Evolutionary conservation across 2,329 filamentous ascomycete genomes (phyloP), one percentile per base, ranked within the genome.

Genomic region (Pestalotiopsis fici): DNA sequence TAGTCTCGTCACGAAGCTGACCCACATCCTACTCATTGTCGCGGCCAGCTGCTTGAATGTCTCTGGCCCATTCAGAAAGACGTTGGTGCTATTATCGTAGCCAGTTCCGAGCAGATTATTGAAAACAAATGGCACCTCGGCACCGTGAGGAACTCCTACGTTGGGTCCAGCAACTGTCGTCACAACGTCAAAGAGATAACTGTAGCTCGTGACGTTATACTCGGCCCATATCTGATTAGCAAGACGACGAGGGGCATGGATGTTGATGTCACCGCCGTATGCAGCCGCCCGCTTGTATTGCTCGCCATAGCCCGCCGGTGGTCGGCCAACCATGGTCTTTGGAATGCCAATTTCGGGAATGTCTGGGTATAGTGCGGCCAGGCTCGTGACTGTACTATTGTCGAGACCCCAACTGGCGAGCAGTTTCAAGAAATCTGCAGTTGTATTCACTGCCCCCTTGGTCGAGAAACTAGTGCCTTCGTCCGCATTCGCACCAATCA

Each of bases 101-200:
- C 86, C 85, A 3, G 77, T 67, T 0, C 85, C 86, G 4, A 79
- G 68, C 4, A 81, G 74, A 69, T 89, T 88, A 69, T 86, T 74
- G 64, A 89, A 85, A 5, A 88, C 85, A 69, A 87, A 87, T 1
- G 81, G 78, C 0, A 87, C 83, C 73, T 88, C 85, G 65, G 83
- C 76, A 73, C 83, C 83, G 70, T 84, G 82, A 43, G 75, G 74
- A 4, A 73, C 72, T 15, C 79, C 79, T 2, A 18, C n/a, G 21
- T 57, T 66, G 62, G 6, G 62, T 43, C 54, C 59, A 31, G 76
- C 6, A 2, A 78, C 78, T 31, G 78, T 77, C 6, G 77, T 73
- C 5, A 69, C 70, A 2, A 83, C 81, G 66, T 85, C 78, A 69
- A 85, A 85, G 47, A 81, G 78, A 76, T 85, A 86, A 11, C 84